Evolutionary conservation across 768 basidiomycete species (phyloP).

Genomic region (Trametes cingulata): DNA sequence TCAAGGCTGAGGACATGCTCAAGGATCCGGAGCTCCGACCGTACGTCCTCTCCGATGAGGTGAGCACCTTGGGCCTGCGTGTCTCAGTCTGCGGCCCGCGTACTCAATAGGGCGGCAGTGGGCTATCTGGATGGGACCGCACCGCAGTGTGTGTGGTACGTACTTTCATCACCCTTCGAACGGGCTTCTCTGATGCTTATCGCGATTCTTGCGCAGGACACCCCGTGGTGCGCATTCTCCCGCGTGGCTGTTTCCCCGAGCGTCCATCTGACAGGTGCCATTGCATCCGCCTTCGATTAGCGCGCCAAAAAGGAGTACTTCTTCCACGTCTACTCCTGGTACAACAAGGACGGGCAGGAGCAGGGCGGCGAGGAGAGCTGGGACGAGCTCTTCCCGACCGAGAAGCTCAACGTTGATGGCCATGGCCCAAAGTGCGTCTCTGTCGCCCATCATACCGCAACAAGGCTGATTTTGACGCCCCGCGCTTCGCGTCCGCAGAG

Average conservation of each 20-base stretch:
- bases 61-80: constrained; percentile 17
- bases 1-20: constrained; percentile 42
- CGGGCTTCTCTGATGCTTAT: not conserved
- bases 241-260: not conserved
- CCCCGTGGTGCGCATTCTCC: constrained; percentile 24
- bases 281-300: constrained; percentile 25
- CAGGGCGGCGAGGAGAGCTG: constrained; percentile 36
- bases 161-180: not conserved
- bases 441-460: not conserved
- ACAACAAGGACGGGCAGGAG: constrained; percentile 34
- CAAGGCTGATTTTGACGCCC: constrained; percentile 25
- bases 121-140: constrained; percentile 33
- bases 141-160: constrained; percentile 30
- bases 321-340: constrained; percentile 40
- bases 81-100: not conserved
- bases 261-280: not conserved
- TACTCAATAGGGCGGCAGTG: constrained; percentile 21
- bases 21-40: constrained; percentile 41
- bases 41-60: constrained; percentile 34
- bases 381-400: constrained; percentile 36
- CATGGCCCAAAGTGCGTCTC: constrained; percentile 42
- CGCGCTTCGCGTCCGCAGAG: constrained; percentile 26
- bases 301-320: constrained; percentile 41
- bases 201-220: constrained; percentile 18
- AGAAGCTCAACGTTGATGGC: constrained; percentile 35